Evolutionary conservation across 176 grass and related monocot species (phyloP).

Genomic region (Musa troglodytarum): DNA sequence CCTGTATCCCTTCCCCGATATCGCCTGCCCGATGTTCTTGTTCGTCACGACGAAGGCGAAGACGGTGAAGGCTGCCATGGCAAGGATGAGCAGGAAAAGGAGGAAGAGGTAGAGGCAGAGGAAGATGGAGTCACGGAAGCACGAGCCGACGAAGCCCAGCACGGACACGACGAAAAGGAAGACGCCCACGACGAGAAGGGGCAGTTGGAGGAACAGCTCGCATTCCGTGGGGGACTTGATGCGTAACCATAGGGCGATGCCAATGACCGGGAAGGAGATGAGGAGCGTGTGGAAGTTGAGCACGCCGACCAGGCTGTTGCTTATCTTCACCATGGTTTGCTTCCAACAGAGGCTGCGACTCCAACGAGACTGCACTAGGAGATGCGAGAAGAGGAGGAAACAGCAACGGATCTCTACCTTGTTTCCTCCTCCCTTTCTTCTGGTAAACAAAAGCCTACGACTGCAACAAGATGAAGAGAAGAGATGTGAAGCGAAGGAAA

Average conservation of each 20-base stretch:
- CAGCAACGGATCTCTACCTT: no score
- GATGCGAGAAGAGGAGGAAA: no score
- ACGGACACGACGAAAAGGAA: not conserved
- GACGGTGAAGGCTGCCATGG: not conserved
- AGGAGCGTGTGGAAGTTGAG: not conserved
- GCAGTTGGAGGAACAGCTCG: not conserved
- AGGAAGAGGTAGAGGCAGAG: not conserved
- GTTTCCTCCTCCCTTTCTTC: no score
- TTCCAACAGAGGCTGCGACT: not conserved
- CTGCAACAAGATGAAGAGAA: no score
- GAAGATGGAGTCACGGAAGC: not conserved
- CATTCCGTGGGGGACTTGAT: not conserved
- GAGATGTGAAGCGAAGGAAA: no score
- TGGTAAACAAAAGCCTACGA: no score
- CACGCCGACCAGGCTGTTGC: not conserved
- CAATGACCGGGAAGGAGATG: constrained; percentile 1
- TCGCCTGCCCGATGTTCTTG: not conserved
- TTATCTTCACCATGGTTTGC: not conserved
- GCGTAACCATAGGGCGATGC: not conserved
- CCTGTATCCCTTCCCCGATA: not conserved
- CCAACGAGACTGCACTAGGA: no score
- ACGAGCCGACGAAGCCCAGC: not conserved
- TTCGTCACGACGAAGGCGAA: not conserved
- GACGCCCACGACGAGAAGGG: not conserved
- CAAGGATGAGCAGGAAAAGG: not conserved